Conservation (phyloP, 176 grass and related monocot genomes). For the Paspalum vaginatum region DNA sequence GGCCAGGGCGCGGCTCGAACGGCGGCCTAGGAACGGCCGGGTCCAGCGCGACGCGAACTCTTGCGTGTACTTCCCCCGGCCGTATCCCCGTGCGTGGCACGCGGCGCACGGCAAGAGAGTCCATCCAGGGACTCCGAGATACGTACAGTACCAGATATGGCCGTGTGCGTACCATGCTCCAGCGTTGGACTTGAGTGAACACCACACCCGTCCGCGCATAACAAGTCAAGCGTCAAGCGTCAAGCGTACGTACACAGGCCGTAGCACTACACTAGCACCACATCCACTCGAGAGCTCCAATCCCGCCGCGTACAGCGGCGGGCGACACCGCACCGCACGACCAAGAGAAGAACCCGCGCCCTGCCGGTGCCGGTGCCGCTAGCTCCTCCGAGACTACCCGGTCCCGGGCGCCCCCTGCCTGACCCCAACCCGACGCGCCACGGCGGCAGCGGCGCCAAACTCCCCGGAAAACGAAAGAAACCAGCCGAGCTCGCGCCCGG, state of each 20-base stretch:
- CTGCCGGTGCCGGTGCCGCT: not conserved
- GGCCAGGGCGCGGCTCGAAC: not conserved
- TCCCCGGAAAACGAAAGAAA: constrained; percentile 20
- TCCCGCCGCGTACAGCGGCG: constrained; percentile 19
- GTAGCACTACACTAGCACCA: too few relatives aligned
- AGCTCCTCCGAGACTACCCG: too few relatives aligned
- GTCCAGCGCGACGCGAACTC: not conserved
- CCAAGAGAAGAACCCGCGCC: not conserved
- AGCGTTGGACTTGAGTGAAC: not conserved
- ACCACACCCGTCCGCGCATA: not conserved
- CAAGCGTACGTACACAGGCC: not conserved
- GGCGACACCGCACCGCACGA: not conserved
- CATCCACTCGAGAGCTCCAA: not conserved
- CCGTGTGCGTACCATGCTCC: constrained; percentile 18
- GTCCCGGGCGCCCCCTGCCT: not conserved
- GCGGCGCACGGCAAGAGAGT: not conserved
- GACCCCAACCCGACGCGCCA: not conserved
- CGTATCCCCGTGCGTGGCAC: not conserved
- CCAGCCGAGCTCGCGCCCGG: constrained; percentile 24
- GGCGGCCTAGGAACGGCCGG: not conserved
- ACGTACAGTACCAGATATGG: too few relatives aligned
- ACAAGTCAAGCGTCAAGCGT: too few relatives aligned
- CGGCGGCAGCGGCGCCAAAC: not conserved
- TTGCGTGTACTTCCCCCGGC: not conserved
- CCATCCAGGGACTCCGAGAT: too few relatives aligned